Evolutionary conservation across 2,329 filamentous ascomycete species (phyloP).

Genomic region (Paecilomyces sp.): DNA sequence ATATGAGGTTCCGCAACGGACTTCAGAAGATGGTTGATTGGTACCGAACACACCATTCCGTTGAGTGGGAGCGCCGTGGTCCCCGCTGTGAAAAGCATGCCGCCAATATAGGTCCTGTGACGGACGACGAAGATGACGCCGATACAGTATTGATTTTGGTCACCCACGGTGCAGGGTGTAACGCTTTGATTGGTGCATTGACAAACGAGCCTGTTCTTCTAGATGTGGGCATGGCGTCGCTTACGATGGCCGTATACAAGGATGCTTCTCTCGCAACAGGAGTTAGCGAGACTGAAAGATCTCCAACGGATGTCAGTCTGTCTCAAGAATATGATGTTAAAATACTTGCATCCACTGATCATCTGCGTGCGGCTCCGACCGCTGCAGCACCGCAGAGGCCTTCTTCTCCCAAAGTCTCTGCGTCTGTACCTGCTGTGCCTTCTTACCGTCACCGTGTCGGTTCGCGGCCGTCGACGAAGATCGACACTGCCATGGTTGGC

Average conservation of each 20-base stretch:
- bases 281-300: constrained; percentile 1
- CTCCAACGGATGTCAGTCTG: constrained; percentile 16
- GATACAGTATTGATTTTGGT: constrained; percentile 81
- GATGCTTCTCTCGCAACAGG: constrained; percentile 13
- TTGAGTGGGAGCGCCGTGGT: constrained; percentile 23
- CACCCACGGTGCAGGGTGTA: constrained; percentile 92
- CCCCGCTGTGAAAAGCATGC: constrained; percentile 35
- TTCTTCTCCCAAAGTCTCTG: constrained; percentile 16
- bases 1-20: constrained; percentile 76
- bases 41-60: constrained; percentile 55
- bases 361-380: constrained; percentile 45
- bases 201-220: constrained; percentile 86
- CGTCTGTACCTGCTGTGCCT: constrained; percentile 11
- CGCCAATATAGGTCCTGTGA: constrained; percentile 12
- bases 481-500: constrained; percentile 17
- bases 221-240: constrained; percentile 81
- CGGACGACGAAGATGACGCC: constrained; percentile 45
- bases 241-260: constrained; percentile 77
- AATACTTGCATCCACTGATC: constrained; percentile 54
- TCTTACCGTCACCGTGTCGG: constrained; percentile 26
- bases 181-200: constrained; percentile 85
- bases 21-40: constrained; percentile 73
- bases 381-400: not conserved
- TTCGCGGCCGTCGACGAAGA: constrained; percentile 15
- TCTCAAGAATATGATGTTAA: constrained; percentile 53